These are phyloP conservation scores for Eucalyptus sp. DNA, from an alignment of 345 rosid species.

Conservation along the genomic window DNA sequence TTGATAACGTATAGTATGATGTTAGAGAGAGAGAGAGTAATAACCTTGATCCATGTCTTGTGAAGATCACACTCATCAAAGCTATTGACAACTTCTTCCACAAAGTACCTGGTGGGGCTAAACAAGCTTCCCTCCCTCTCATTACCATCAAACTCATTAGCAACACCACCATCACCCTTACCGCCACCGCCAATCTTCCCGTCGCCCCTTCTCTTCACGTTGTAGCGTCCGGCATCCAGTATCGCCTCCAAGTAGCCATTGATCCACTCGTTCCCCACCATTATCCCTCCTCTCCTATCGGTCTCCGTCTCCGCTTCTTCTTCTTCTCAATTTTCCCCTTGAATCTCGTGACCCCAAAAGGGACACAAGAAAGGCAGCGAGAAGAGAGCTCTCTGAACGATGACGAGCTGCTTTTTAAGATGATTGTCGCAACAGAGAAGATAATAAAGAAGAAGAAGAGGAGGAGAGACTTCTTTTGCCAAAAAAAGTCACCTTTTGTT, in stretches of 20 bases:
- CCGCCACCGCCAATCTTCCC: conserved; percentile 11
- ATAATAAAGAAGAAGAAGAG: neutral
- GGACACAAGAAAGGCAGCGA: neutral
- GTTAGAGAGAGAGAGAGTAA: neutral
- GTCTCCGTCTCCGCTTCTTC: neutral
- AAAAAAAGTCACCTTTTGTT: neutral
- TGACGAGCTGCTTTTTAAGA: neutral
- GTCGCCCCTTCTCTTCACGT: conserved; percentile 31
- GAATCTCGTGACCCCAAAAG: neutral
- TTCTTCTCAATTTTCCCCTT: neutral
- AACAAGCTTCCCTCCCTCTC: conserved; percentile 40
- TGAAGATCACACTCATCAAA: conserved; percentile 82
- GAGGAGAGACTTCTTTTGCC: neutral
- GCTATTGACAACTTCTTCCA: conserved; percentile 77
- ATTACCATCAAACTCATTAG: conserved; percentile 17
- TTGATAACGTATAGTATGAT: neutral
- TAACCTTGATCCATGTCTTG: conserved; percentile 82
- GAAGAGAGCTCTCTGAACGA: neutral
- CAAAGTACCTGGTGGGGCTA: conserved; percentile 74
- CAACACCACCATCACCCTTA: neutral
- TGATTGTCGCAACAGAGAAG: neutral
- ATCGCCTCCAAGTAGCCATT: conserved; percentile 87
- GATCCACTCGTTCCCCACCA: conserved; percentile 91
- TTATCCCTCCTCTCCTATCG: conserved; percentile 5
- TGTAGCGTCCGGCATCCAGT: conserved; percentile 56